Conservation (phyloP, 352 stramenopile genomes). For the Pythium monospermum region DNA sequence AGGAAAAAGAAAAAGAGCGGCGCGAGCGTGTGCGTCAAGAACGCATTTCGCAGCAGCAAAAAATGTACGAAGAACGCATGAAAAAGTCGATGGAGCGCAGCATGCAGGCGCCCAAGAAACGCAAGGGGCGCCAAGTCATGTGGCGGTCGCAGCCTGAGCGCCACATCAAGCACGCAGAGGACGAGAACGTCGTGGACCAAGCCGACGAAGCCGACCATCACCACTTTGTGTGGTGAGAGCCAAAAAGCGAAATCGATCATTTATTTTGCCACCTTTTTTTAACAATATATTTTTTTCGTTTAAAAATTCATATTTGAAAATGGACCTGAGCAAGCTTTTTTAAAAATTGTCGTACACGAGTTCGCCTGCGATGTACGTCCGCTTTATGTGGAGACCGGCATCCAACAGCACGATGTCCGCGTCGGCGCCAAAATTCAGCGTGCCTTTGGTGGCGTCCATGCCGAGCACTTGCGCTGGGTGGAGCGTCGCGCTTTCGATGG, state of each 20-base stretch:
- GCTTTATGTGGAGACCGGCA: slow-evolving; percentile 53
- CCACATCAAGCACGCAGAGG: slow-evolving; percentile 69
- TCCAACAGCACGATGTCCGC: slow-evolving; percentile 85
- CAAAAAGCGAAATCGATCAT: too few species aligned
- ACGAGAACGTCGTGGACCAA: slow-evolving; percentile 78
- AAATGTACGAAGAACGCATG: slow-evolving; percentile 92
- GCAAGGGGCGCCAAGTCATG: slow-evolving; percentile 91
- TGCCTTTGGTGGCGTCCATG: slow-evolving; percentile 54
- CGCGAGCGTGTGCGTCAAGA: slow-evolving; percentile 89
- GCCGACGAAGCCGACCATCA: slow-evolving; percentile 79
- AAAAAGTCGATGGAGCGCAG: slow-evolving; percentile 92
- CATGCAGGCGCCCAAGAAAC: slow-evolving; percentile 92
- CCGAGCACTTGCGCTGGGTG: slow-evolving; percentile 72
- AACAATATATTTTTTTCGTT: too few species aligned
- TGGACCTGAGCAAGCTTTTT: too few species aligned
- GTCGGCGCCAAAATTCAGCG: slow-evolving; percentile 63
- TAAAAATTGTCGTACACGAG: slow-evolving; percentile 55
- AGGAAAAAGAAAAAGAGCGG: slow-evolving; percentile 93
- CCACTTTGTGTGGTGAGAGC: slow-evolving; percentile 82
- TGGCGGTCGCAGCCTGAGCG: slow-evolving; percentile 83
- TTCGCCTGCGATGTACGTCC: slow-evolving; percentile 71
- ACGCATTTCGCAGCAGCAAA: slow-evolving; percentile 89
- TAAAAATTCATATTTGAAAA: too few species aligned
- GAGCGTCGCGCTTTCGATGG: slow-evolving; percentile 64
- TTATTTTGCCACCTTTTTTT: too few species aligned